A percentile compares a stretch with the other conserved stretches of the same genome.
These are phyloP conservation scores for Gentiana straminea DNA, from an alignment of 257 asterid genomes.

Conservation along the genomic window DNA sequence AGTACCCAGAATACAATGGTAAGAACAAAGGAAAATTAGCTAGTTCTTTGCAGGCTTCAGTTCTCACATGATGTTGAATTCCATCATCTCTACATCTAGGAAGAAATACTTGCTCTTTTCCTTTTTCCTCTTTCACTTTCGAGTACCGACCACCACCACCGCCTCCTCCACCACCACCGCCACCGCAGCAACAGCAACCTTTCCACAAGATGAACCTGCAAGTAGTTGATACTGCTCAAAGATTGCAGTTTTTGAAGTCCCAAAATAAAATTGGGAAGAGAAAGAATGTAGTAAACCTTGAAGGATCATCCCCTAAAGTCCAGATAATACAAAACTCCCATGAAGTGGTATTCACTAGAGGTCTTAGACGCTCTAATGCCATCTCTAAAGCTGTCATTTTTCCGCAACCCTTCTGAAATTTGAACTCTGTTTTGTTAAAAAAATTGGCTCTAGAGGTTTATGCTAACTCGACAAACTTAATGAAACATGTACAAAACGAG, in stretches of 20 bases:
- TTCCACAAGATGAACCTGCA: slow-evolving; percentile 74
- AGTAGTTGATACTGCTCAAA: not conserved
- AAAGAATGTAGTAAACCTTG: slow-evolving; percentile 32
- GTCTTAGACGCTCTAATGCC: slow-evolving; percentile 43
- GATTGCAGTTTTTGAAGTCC: no score
- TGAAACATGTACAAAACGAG: slow-evolving; percentile 7
- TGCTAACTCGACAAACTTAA: not conserved
- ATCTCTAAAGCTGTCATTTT: slow-evolving; percentile 34
- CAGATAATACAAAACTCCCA: slow-evolving; percentile 83
- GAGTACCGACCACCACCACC: slow-evolving; percentile 29
- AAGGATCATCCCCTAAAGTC: slow-evolving; percentile 78
- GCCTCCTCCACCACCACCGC: slow-evolving; percentile 7
- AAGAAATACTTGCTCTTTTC: slow-evolving; percentile 9
- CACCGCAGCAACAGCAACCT: slow-evolving; percentile 76
- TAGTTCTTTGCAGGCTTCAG: slow-evolving; percentile 52
- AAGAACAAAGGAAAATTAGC: slow-evolving; percentile 45
- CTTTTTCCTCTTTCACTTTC: slow-evolving; percentile 31
- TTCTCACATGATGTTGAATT: slow-evolving; percentile 35
- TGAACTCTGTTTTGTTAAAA: slow-evolving; percentile 14
- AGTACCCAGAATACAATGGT: slow-evolving; percentile 72
- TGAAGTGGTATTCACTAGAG: slow-evolving; percentile 33
- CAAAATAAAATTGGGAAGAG: not conserved
- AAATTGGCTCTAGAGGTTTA: not conserved
- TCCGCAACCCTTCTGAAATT: slow-evolving; percentile 22
- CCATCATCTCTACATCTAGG: slow-evolving; percentile 45